Evolutionary conservation across 1,284 basidiomycete genomes (phyloP).

Genomic region (Leccinum insolens): DNA sequence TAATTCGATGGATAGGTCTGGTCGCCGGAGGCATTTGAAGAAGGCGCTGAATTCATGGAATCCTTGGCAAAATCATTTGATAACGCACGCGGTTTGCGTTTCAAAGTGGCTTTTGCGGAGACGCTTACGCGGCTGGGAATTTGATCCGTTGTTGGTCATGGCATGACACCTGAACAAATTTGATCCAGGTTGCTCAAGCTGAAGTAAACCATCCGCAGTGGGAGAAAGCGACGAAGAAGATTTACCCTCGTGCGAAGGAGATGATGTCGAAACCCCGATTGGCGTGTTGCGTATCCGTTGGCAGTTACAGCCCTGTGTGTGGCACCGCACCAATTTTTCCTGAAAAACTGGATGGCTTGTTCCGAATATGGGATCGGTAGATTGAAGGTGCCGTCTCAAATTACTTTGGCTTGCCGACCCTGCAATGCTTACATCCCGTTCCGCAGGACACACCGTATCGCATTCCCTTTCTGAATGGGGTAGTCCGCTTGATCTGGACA

Average conservation of each 20-base stretch:
- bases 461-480: slow-evolving; percentile 79
- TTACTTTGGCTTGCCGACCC: neutral
- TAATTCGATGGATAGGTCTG: slow-evolving; percentile 64
- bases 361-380: slow-evolving; percentile 75
- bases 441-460: slow-evolving; percentile 77
- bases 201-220: slow-evolving; percentile 96
- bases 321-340: slow-evolving; percentile 84
- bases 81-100: slow-evolving; percentile 80
- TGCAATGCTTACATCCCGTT: neutral
- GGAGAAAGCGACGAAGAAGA: slow-evolving; percentile 88
- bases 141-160: neutral
- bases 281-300: slow-evolving; percentile 87
- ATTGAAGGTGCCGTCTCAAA: slow-evolving; percentile 63
- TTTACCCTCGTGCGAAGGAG: slow-evolving; percentile 82
- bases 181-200: slow-evolving; percentile 82
- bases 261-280: slow-evolving; percentile 90
- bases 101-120: slow-evolving; percentile 90
- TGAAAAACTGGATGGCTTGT: slow-evolving; percentile 78
- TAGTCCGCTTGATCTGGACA: slow-evolving; percentile 88
- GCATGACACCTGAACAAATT: slow-evolving; percentile 6
- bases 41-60: slow-evolving; percentile 91
- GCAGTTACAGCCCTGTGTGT: slow-evolving; percentile 86
- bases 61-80: slow-evolving; percentile 83
- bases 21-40: slow-evolving; percentile 92
- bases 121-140: slow-evolving; percentile 66